Base-by-base conservation (phyloP, 1,139 yeast species). In the Tardiomyces blankii region DNA sequence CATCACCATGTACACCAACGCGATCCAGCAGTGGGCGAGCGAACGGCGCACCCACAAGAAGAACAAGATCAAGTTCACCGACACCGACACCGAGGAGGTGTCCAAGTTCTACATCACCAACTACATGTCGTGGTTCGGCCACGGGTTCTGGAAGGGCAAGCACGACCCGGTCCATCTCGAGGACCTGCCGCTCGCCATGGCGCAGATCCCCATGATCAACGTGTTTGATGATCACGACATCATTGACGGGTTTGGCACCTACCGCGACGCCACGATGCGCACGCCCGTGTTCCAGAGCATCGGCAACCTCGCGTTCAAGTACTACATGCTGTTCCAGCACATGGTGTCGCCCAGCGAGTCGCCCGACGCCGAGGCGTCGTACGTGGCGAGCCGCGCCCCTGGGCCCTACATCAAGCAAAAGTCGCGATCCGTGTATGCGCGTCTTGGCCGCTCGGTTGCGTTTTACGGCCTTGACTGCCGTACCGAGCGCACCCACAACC, bases 201-300 rank as follows among this genome's bases (percentile, higher is more conserved):
- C 94, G 0, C 77, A 78, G 46, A 88, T 91, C 53, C 97, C 98
- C 9, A 74, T 82, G 44, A 72, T 89, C 46, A 89, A 88, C 61
- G 77, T 89, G 38, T 88, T 69, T 65, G 97, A 91, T 63, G 73
- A 69, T 46, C 96, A 89, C 64, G 96, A 88, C 62, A 83, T 89
- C 47, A 88, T 91, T 54, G 98, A 89, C 61, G 98, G 97, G 2
- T 91, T 79, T 65, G 98, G 97, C 1, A 83, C 95, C 1, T 89
- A 89, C 64, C 72, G 72, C 42, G 85, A 86, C 52, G 50, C 64
- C 1, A 85, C 95, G 42, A 88, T 87, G 96, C 58, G 59, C 1
- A 75, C 80, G 30, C 78, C 78, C 0, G 75, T 85, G 18, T 85
- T 89, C 61, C 62, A 66, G 46, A 76, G 81, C 11, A 73, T 89